Percentiles rank a stretch among this genome's conserved stretches.
phyloP scores from a whole-genome alignment of 495 filamentous ascomycete species.

The Xanthoparmelia taractica region DNA sequence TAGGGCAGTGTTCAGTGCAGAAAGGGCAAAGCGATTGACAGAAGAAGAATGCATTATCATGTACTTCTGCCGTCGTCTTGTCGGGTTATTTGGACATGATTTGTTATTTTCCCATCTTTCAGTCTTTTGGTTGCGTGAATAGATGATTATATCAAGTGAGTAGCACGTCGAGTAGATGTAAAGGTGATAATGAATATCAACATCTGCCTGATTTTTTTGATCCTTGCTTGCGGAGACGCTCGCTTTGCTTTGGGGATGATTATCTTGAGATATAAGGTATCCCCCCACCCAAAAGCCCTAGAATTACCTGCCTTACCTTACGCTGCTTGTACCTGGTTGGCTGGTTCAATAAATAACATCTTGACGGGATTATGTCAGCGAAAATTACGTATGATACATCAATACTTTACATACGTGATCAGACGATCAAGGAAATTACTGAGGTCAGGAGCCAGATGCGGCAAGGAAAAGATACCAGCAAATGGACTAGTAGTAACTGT shows the following conservation, averaged over 20 bases:
- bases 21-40: neutral
- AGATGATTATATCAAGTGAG: neutral
- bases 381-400: too few relatives aligned
- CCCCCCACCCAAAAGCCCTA: neutral
- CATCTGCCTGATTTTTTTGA: neutral
- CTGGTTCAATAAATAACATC: too few relatives aligned
- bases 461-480: too few relatives aligned
- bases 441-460: too few relatives aligned
- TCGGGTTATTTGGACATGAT: neutral
- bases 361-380: too few relatives aligned
- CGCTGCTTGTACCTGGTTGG: neutral
- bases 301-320: neutral
- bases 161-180: neutral
- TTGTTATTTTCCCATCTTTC: too few relatives aligned
- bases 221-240: neutral
- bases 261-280: too few relatives aligned
- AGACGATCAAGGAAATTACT: too few relatives aligned
- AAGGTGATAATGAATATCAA: too few relatives aligned
- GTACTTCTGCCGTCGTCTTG: neutral
- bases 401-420: too few relatives aligned
- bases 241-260: neutral
- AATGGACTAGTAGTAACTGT: too few relatives aligned
- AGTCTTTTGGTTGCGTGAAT: too few relatives aligned
- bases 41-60: constrained; percentile 1
- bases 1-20: constrained; percentile 1